Conservation (phyloP, 106 monocot genomes). For the Iris macrosiphon region DNA sequence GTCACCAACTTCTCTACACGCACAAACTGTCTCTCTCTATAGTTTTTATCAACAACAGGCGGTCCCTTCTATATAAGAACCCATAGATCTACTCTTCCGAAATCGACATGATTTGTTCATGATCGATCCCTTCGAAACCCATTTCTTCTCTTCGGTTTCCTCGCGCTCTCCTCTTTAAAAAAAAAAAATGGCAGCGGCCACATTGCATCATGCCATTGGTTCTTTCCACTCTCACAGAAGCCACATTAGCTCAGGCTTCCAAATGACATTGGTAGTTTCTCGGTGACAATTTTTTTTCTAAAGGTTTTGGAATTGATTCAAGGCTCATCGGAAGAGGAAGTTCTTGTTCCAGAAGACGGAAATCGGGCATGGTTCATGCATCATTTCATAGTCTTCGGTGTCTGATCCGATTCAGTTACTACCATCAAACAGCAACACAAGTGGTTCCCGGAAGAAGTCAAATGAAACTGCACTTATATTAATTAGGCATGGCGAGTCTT, state of each 20-base stretch:
- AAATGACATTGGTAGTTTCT: slow-evolving; percentile 1
- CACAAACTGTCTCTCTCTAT: no score
- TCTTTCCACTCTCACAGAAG: slow-evolving; percentile 11
- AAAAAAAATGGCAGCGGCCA: slow-evolving; percentile 35
- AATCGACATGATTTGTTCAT: no score
- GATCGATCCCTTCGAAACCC: no score
- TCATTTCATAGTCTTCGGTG: slow-evolving; percentile 43
- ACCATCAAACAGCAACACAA: slow-evolving; percentile 13
- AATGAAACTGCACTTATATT: slow-evolving; percentile 89
- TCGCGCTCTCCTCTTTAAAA: no score
- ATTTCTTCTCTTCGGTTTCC: no score
- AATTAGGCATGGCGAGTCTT: slow-evolving; percentile 92
- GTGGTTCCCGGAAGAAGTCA: slow-evolving; percentile 48
- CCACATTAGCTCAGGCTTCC: slow-evolving; percentile 3
- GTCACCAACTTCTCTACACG: no score
- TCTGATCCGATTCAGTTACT: slow-evolving; percentile 32
- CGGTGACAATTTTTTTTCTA: slow-evolving; percentile 21
- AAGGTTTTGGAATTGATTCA: slow-evolving; percentile 19
- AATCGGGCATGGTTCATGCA: slow-evolving; percentile 25
- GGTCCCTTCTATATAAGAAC: no score
- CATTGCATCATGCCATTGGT: slow-evolving; percentile 15
- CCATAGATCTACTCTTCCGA: no score
- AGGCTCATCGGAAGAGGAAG: slow-evolving; percentile 14
- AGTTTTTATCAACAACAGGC: no score
- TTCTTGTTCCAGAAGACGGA: slow-evolving; percentile 13